Evolutionary conservation across 2,329 filamentous ascomycete species (phyloP), one percentile per base, ranked within the genome.

Genomic region (Trichophaea hybrida): DNA sequence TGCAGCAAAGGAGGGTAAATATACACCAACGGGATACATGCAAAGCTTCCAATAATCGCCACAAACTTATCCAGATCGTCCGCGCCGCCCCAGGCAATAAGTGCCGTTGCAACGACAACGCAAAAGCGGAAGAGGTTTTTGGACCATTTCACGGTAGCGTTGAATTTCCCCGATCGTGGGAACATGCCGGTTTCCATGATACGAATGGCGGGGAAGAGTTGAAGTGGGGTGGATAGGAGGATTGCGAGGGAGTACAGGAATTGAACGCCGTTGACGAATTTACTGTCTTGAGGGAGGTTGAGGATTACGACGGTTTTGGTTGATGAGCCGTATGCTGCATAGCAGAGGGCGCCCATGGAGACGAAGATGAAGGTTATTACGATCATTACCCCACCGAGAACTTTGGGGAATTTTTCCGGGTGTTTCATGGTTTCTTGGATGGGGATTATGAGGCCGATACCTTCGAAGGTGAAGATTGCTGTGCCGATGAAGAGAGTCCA

Each of bases 401-500:
- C 91, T 61, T 80, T 80, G 51, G 93, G 89, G 72, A 98, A 98
- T 71, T 94, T 91, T 65, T 83, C 77, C 0, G 91, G 94, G 46
- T 90, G 78, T 70, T 84, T 86, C 93, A 98, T 98, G 24, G 90
- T 94, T 69, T 94, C 90, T 73, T 98, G 94, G 61, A 98, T 96
- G 0, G 94, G 93, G 64, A 98, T 96, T 72, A 98, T 94, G 53
- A 98, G 81, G 10, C 93, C 94, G 62, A 98, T 94, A 33, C 93
- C 93, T 71, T 65, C 93, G 70, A 97, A 98, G 0, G 93, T 97
- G 75, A 98, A 98, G 71, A 98, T 97, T 33, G 94, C 93, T 0
- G 94, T 98, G 63, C 93, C 94, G 68, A 98, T 98, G 72, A 98
- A 97, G 4, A 98, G 79, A 0, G 93, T 95, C 93, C 94, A 98